Evolutionary conservation across 2,329 filamentous ascomycete genomes (phyloP).

Genomic region (Fusarium neocosmosporiellum): DNA sequence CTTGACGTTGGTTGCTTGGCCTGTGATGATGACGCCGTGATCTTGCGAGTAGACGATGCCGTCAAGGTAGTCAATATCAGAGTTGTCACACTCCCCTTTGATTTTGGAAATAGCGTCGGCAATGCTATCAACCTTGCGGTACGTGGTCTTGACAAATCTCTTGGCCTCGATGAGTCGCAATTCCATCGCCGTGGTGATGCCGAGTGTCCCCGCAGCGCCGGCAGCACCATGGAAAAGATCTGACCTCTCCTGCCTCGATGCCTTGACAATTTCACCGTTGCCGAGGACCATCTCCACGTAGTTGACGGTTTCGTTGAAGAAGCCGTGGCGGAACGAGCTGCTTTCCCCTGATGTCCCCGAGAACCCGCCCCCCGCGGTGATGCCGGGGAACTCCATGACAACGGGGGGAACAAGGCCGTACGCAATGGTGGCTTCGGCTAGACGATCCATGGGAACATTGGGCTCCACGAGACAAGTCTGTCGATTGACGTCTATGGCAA

Average conservation of each 20-base stretch:
- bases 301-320: conserved; percentile 73
- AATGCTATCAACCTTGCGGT: conserved; percentile 58
- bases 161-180: conserved; percentile 65
- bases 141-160: conserved; percentile 66
- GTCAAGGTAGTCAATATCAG: conserved; percentile 67
- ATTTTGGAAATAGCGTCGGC: conserved; percentile 57
- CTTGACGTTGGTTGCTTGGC: conserved; percentile 51
- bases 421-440: conserved; percentile 67
- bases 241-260: conserved; percentile 57
- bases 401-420: conserved; percentile 70
- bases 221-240: conserved; percentile 71
- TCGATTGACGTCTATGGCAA: conserved; percentile 7
- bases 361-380: conserved; percentile 75
- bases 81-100: conserved; percentile 26
- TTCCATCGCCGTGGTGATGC: conserved; percentile 70
- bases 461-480: conserved; percentile 65
- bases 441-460: conserved; percentile 75
- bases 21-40: conserved; percentile 65
- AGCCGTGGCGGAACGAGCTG: conserved; percentile 72
- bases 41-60: conserved; percentile 64
- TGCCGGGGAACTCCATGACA: conserved; percentile 78
- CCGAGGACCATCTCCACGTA: conserved; percentile 72
- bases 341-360: conserved; percentile 75
- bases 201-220: conserved; percentile 69
- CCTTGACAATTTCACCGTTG: conserved; percentile 64